phyloP scores from a whole-genome alignment of 139 green algal genomes.

The Volvox reticuliferus region DNA sequence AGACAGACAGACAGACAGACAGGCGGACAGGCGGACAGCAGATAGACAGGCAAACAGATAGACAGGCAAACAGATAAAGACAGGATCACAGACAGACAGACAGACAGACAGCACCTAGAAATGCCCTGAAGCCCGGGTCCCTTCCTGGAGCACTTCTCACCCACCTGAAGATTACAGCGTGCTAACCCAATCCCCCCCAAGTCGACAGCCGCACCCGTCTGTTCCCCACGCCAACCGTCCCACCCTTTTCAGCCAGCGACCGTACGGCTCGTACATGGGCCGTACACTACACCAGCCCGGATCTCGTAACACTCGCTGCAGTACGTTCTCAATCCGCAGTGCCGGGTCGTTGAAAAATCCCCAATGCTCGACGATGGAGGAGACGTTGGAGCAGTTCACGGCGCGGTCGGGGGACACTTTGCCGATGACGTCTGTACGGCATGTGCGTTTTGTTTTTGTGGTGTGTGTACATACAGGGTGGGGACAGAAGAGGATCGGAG shows the following conservation, averaged over 20 bases:
- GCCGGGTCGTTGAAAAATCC: constrained; percentile 8
- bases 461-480: background rate
- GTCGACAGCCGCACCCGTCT: no score
- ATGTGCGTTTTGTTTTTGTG: no score
- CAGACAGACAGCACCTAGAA: no score
- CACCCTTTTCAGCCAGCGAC: constrained; percentile 28
- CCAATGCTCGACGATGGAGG: background rate
- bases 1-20: no score
- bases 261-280: constrained; percentile 27
- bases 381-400: constrained; percentile 38
- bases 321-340: background rate
- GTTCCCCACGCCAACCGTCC: background rate
- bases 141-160: no score
- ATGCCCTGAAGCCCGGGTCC: background rate
- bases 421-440: background rate
- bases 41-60: no score
- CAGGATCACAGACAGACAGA: no score
- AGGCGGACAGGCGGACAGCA: no score
- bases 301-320: background rate
- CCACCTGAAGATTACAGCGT: no score
- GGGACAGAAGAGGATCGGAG: background rate
- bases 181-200: no score
- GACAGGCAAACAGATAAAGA: no score
- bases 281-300: constrained; percentile 31
- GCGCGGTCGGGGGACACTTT: background rate